Evolutionary conservation across 2,329 filamentous ascomycete genomes (phyloP), one percentile per base, ranked within the genome.

Genomic region (Pezicula radicicola): DNA sequence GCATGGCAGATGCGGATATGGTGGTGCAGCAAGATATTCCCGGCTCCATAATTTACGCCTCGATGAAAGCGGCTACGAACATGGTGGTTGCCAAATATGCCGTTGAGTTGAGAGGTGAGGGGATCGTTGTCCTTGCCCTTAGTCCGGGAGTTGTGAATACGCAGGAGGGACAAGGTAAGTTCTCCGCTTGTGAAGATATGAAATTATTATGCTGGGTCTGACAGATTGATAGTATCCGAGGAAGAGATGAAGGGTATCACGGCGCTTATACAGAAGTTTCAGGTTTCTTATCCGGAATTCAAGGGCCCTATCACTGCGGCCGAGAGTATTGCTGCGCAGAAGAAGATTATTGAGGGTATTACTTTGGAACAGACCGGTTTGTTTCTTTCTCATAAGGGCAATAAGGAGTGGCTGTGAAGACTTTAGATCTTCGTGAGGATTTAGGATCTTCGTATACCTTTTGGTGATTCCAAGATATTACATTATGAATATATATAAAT

Each of bases 31-130:
- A 58, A 16, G 67, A 69, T 0, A 56, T 81, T 41, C 62, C 68
- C 0, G 47, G 64, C 1, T 55, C 58, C 0, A 54, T 67, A 0
- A 60, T 72, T 0, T 85, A 84, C 55, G 55, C 75, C 1, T 69
- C 72, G 19, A 75, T 69, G 62, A 81, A 83, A 61, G 79, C 72
- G 0, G 82, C 75, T 0, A 16, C 78, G 40, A 84, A 84, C 57
- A 63, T 76, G 15, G 68, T 73, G 1, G 65, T 79, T 1, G 75
- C 76, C 55, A 84, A 84, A 64, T 83, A 73, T 61, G 74, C 72
- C 1, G 55, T 41, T 6, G 66, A 77, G 56, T 78, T 79, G 54
- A 69, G 67, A 44, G 19, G 16, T 1, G 68, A 82, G 0, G 79
- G 76, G 0, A 69, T 85, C 0, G 60, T 81, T 1, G 79, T 83